Conservation (phyloP, 345 rosid species). For the Citrus hindsii region DNA sequence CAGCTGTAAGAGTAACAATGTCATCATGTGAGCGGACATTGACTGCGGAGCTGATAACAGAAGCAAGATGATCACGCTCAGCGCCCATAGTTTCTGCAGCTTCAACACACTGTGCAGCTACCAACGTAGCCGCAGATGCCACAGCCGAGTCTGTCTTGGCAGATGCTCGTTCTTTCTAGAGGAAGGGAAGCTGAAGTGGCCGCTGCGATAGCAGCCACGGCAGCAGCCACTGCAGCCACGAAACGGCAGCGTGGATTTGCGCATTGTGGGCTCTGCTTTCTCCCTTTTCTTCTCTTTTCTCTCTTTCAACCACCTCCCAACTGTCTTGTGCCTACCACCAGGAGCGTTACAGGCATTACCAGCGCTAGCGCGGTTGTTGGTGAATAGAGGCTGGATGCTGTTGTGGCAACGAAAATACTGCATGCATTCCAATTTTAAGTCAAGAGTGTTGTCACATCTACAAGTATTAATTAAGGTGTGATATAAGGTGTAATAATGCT, state of each 20-base stretch:
- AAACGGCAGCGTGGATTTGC: constrained; percentile 81
- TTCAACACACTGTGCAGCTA: constrained; percentile 98
- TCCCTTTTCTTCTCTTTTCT: constrained; percentile 93
- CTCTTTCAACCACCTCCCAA: constrained; percentile 96
- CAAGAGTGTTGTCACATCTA: not conserved
- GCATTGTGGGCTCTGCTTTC: constrained; percentile 80
- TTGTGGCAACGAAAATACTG: constrained; percentile 86
- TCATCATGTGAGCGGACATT: constrained; percentile 85
- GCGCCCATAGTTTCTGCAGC: constrained; percentile 90
- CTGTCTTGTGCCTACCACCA: constrained; percentile 67
- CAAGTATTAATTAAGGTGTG: not conserved
- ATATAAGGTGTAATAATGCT: no score
- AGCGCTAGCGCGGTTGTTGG: constrained; percentile 45
- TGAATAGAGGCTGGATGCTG: constrained; percentile 75
- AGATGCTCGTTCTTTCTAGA: constrained; percentile 54
- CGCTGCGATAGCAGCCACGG: constrained; percentile 81
- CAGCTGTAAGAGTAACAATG: constrained; percentile 86
- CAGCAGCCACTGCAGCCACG: constrained; percentile 95
- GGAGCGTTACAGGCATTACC: constrained; percentile 59
- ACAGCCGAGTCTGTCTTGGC: constrained; percentile 80
- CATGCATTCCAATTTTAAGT: constrained; percentile 10
- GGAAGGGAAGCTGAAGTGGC: constrained; percentile 67
- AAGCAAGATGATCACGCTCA: constrained; percentile 77
- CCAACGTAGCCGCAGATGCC: constrained; percentile 90
- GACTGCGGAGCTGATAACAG: constrained; percentile 85